Conservation (phyloP, 1,284 basidiomycete species). For the Crucibulum parvulum region DNA sequence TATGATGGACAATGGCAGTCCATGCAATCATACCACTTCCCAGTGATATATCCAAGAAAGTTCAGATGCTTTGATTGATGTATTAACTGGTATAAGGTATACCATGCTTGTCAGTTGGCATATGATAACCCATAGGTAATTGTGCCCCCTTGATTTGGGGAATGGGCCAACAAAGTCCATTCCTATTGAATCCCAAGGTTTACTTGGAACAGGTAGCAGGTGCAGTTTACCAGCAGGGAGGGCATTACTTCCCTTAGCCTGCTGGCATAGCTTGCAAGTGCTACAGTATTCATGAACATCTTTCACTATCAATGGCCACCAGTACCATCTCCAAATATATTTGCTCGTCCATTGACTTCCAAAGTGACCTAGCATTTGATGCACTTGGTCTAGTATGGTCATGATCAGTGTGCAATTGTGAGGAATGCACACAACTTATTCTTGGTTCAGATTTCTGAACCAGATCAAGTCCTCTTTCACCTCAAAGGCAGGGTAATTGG, state of each 20-base stretch:
- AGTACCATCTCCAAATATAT: constrained; percentile 38
- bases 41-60: constrained; percentile 33
- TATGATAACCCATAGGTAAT: constrained; percentile 42
- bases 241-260: constrained; percentile 19
- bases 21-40: constrained; percentile 25
- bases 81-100: constrained; percentile 38
- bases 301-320: constrained; percentile 35
- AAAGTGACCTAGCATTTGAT: constrained; percentile 30
- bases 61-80: constrained; percentile 28
- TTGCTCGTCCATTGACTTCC: constrained; percentile 24
- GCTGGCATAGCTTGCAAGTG: constrained; percentile 34
- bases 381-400: constrained; percentile 28
- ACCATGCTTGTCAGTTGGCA: constrained; percentile 39
- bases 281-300: constrained; percentile 30
- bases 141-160: constrained; percentile 29
- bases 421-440: not conserved
- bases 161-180: constrained; percentile 47
- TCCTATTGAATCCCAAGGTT: constrained; percentile 38
- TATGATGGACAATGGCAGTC: constrained; percentile 38
- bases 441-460: not conserved
- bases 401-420: constrained; percentile 3
- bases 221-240: constrained; percentile 32
- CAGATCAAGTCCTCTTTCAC: not conserved
- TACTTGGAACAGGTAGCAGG: constrained; percentile 28
- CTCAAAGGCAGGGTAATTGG: not conserved